These are phyloP conservation scores for Calendula officinalis DNA, from an alignment of 129 eudicot species.

Conservation along the genomic window DNA sequence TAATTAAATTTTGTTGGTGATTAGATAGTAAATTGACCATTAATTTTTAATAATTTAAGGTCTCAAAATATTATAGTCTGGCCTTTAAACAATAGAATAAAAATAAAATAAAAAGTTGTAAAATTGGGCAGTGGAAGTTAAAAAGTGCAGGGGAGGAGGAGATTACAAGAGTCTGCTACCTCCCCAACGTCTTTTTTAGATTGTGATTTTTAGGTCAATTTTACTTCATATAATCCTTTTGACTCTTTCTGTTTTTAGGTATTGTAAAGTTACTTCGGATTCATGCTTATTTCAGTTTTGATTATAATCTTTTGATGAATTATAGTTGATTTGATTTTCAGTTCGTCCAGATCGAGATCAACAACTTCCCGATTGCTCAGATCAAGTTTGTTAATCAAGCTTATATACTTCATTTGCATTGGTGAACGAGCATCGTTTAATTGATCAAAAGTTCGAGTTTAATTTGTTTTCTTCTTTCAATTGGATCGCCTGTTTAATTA, in stretches of 20 bases:
- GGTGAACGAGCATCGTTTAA: constrained; percentile 3
- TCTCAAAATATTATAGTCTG: neutral
- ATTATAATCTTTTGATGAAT: constrained; percentile 1
- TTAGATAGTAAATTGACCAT: no score
- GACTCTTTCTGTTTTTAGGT: neutral
- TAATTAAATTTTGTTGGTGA: no score
- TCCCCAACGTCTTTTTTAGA: constrained; percentile 18
- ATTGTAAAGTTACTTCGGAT: constrained; percentile 10
- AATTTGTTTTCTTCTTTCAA: neutral
- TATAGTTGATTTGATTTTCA: neutral
- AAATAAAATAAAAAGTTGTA: neutral
- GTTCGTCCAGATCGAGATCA: constrained; percentile 36
- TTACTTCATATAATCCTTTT: neutral
- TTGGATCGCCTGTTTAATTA: neutral
- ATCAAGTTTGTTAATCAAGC: constrained; percentile 23
- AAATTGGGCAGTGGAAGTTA: constrained; percentile 16
- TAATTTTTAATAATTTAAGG: no score
- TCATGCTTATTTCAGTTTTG: constrained; percentile 17
- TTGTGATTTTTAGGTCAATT: constrained; percentile 12
- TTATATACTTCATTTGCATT: constrained; percentile 19
- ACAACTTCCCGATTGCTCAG: constrained; percentile 19
- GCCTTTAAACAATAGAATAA: neutral
- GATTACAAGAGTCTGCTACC: constrained; percentile 34
- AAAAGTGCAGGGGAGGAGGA: constrained; percentile 35
- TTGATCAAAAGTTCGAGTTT: neutral